phyloP scores from a whole-genome alignment of 768 basidiomycete species.

The Nidularia pulvinata region DNA sequence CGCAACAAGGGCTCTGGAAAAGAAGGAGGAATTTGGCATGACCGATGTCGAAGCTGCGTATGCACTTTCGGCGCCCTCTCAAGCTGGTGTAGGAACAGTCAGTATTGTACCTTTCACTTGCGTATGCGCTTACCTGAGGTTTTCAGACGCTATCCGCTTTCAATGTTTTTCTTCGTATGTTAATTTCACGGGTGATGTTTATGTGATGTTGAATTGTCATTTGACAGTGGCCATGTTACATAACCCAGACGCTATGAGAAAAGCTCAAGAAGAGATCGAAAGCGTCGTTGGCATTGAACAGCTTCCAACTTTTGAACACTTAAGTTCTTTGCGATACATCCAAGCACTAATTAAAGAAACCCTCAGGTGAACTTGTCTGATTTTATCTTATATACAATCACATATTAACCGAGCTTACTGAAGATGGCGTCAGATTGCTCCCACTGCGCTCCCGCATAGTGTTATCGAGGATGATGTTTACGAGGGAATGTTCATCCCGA shows the following conservation, averaged over 20 bases:
- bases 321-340: slow-evolving; percentile 17
- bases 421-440: too few relatives aligned
- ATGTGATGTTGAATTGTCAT: background rate
- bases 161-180: slow-evolving; percentile 10
- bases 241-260: slow-evolving; percentile 23
- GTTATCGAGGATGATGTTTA: too few relatives aligned
- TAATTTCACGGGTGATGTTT: background rate
- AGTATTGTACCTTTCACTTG: background rate
- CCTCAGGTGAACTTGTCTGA: too few relatives aligned
- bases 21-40: slow-evolving; percentile 4
- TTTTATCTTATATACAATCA: too few relatives aligned
- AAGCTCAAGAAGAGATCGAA: slow-evolving; percentile 33
- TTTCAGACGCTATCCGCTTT: slow-evolving; percentile 10
- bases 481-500: too few relatives aligned
- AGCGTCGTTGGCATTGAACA: slow-evolving; percentile 21
- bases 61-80: slow-evolving; percentile 23
- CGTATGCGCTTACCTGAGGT: background rate
- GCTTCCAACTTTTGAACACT: slow-evolving; percentile 27
- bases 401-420: too few relatives aligned
- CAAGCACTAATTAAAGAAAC: too few relatives aligned
- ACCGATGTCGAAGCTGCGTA: slow-evolving; percentile 37
- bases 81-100: slow-evolving; percentile 25
- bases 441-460: too few relatives aligned
- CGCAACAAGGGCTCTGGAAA: slow-evolving; percentile 19
- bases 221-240: slow-evolving; percentile 26